Evolutionary conservation across 257 asterid genomes (phyloP), one percentile per base, ranked within the genome.

Genomic region (Penstemon barbatus): DNA sequence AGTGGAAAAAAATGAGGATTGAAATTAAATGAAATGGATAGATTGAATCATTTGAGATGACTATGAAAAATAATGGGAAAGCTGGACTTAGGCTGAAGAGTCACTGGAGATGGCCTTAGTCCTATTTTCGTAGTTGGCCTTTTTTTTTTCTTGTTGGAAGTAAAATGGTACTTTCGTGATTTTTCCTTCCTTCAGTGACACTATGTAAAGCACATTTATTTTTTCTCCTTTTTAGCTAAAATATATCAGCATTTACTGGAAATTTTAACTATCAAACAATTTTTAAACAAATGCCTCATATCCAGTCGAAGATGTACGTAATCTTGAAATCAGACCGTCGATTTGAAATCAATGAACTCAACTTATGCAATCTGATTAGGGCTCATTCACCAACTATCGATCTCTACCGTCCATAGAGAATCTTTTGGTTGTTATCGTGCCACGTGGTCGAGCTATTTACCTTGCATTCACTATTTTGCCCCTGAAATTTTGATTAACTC

Each of bases 381-480:
- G 18, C 67, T 19, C 61, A 11, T 50, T 70, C 53, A 70, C 76
- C 68, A 39, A 45, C 50, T 13, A 40, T 44, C 9, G 48, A 46
- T 84, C 84, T 81, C 0, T 4, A 38, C 79, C 85, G 77, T 81
- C 41, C 18, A 70, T 5, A 0, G 0, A 0, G 0, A 52, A 79
- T 77, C 76, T 10, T 12, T 74, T 71, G 78, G 66, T 3, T 0
- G 0, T 0, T 0, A 3, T 39, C 1, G 0, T 0, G 44, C 74
- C 82, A 84, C 85, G 85, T 77, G 79, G 65, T 46, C 43, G 50
- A 38, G 46, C 3, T 6, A 63, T 69, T 48, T 62, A 68, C 61
- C 57, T 44, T 45, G 12, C 53, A 44, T 25, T 41, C 50, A 61
- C 56, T 39, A 12, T 40, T 73, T 72, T 49, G n/a, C 7, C 74